Conservation (phyloP, 1,139 yeast genomes). For the Candida anutae region DNA sequence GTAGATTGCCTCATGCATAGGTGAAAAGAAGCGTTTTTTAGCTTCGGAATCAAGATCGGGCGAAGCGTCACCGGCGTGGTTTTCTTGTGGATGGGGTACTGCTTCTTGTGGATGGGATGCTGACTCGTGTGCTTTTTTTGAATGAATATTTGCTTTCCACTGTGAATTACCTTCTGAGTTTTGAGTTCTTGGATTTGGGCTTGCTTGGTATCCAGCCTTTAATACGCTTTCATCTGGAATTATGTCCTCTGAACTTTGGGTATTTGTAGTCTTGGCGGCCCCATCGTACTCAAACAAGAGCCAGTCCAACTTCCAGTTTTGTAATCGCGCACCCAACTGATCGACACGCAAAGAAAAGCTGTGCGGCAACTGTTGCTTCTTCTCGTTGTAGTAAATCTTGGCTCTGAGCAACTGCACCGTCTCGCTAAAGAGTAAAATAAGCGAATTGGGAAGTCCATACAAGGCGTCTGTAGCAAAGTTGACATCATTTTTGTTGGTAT, state of each 20-base stretch:
- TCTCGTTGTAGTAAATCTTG: slow-evolving; percentile 43
- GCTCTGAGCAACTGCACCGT: slow-evolving; percentile 59
- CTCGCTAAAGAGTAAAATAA: slow-evolving; percentile 63
- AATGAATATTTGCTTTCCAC: neutral
- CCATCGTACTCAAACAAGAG: slow-evolving; percentile 19
- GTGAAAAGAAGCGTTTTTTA: slow-evolving; percentile 33
- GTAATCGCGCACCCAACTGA: slow-evolving; percentile 43
- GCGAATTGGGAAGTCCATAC: slow-evolving; percentile 78
- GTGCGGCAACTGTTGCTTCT: slow-evolving; percentile 24
- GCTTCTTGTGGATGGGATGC: too few relatives aligned
- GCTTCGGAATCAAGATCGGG: slow-evolving; percentile 8
- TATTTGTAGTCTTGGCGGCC: slow-evolving; percentile 4
- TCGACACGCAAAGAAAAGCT: slow-evolving; percentile 39
- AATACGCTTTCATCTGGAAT: slow-evolving; percentile 8
- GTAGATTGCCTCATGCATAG: slow-evolving; percentile 67
- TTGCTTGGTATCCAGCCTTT: slow-evolving; percentile 7
- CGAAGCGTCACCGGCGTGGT: slow-evolving; percentile 8
- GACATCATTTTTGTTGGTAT: slow-evolving; percentile 40
- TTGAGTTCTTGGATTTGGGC: neutral
- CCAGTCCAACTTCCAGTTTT: slow-evolving; percentile 67
- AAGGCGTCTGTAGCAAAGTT: slow-evolving; percentile 72
- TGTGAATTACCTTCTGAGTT: neutral
- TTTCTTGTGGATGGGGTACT: too few relatives aligned
- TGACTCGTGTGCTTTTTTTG: too few relatives aligned
- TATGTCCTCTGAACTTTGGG: slow-evolving; percentile 2